These are phyloP conservation scores for Euphrasia arctica DNA, from an alignment of 305 asterid species.

Conservation along the genomic window DNA sequence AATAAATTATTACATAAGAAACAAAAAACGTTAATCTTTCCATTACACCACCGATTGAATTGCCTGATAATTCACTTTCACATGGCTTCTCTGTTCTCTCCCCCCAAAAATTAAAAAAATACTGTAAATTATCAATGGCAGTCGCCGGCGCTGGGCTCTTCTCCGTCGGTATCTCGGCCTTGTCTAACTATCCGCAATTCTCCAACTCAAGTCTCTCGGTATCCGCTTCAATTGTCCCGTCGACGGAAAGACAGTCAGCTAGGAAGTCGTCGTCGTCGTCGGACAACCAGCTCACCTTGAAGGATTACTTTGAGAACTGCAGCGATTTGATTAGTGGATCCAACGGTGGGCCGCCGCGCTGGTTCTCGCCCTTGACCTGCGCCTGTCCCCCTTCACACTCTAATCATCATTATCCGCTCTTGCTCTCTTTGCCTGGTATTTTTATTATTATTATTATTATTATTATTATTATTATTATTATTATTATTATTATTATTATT, in stretches of 20 bases:
- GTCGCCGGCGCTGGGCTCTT: slow-evolving; percentile 25
- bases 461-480: too few relatives aligned
- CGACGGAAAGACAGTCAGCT: slow-evolving; percentile 27
- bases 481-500: neutral
- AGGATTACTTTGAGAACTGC: slow-evolving; percentile 49
- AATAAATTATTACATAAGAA: too few relatives aligned
- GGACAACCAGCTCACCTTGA: slow-evolving; percentile 28
- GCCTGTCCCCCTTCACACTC: slow-evolving; percentile 21
- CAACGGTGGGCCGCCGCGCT: slow-evolving; percentile 73
- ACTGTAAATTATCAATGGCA: slow-evolving; percentile 29
- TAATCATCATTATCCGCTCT: slow-evolving; percentile 41
- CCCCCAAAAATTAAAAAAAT: neutral
- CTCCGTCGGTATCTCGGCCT: slow-evolving; percentile 27
- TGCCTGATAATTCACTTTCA: too few relatives aligned
- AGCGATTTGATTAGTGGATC: slow-evolving; percentile 36
- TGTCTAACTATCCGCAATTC: slow-evolving; percentile 1
- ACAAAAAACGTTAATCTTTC: too few relatives aligned
- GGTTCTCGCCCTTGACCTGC: slow-evolving; percentile 72
- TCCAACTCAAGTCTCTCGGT: slow-evolving; percentile 25
- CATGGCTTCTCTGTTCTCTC: neutral
- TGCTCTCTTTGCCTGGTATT: slow-evolving; percentile 69
- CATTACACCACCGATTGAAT: too few relatives aligned
- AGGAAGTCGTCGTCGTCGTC: slow-evolving; percentile 17
- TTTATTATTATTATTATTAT: too few relatives aligned
- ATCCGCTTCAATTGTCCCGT: slow-evolving; percentile 27